Conservation (phyloP, 768 basidiomycete species). For the Phanerochaete sordida region DNA sequence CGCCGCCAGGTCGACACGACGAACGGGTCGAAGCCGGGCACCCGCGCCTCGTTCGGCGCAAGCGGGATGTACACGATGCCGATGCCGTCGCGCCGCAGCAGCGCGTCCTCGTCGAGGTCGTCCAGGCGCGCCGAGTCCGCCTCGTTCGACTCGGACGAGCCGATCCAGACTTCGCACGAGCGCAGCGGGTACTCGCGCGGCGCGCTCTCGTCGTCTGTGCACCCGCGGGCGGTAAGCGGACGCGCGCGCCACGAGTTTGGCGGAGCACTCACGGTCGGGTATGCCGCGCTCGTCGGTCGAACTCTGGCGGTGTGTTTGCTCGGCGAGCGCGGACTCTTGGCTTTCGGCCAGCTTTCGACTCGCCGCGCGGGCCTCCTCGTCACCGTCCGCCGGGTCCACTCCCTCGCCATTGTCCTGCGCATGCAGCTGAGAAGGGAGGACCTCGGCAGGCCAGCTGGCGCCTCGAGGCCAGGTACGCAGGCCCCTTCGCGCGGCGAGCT, state of each 20-base stretch:
- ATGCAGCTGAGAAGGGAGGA: slow-evolving; percentile 2
- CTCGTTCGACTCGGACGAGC: slow-evolving; percentile 18
- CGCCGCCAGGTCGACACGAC: slow-evolving; percentile 24
- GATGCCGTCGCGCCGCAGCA: slow-evolving; percentile 22
- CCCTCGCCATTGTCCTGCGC: not conserved
- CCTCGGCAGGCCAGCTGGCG: slow-evolving; percentile 20
- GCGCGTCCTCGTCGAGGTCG: slow-evolving; percentile 25
- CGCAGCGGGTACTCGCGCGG: slow-evolving; percentile 12
- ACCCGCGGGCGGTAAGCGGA: not conserved
- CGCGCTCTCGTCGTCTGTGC: not conserved
- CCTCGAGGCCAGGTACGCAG: slow-evolving; percentile 24
- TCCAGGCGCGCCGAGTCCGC: slow-evolving; percentile 20
- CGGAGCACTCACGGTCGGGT: slow-evolving; percentile 12
- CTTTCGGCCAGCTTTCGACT: slow-evolving; percentile 21
- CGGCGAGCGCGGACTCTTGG: slow-evolving; percentile 21
- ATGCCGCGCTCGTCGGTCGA: slow-evolving; percentile 14
- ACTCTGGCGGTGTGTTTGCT: slow-evolving; percentile 18
- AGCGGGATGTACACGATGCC: slow-evolving; percentile 25
- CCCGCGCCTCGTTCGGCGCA: slow-evolving; percentile 18
- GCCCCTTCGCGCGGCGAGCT: slow-evolving; percentile 21
- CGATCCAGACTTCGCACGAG: slow-evolving; percentile 26
- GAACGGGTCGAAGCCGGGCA: slow-evolving; percentile 24
- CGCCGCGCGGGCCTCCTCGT: slow-evolving; percentile 9
- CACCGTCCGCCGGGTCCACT: slow-evolving; percentile 1
- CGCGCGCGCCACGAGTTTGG: not conserved